Evolutionary conservation across 169 alveolate species (phyloP).

Genomic region (Cryptosporidium sp.): DNA sequence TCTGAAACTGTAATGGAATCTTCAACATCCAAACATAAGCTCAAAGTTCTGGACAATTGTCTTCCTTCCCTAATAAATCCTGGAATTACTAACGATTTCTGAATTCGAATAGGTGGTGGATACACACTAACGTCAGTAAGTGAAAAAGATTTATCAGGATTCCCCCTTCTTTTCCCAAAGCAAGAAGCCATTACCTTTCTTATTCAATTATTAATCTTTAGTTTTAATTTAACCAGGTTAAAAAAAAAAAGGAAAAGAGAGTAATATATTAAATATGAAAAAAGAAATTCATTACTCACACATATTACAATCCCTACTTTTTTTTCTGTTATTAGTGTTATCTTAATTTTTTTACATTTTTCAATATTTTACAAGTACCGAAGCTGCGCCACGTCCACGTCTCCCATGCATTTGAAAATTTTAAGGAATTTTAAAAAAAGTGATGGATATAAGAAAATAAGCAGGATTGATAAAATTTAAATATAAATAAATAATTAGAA

Average conservation of each 20-base stretch:
- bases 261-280: neutral
- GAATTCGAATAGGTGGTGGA: conserved; percentile 50
- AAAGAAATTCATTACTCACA: conserved; percentile 1
- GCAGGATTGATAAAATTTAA: neutral
- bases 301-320: neutral
- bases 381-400: neutral
- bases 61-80: conserved; percentile 62
- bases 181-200: conserved; percentile 21
- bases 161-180: conserved; percentile 1
- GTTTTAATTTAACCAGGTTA: neutral
- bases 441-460: neutral
- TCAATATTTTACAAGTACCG: conserved; percentile 18
- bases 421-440: neutral
- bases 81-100: conserved; percentile 51
- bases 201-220: neutral
- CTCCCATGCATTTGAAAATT: neutral
- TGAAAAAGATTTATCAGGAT: neutral
- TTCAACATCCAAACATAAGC: conserved; percentile 2
- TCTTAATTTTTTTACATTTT: neutral
- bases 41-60: conserved; percentile 55
- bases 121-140: neutral
- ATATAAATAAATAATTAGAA: neutral
- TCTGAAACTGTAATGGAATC: neutral
- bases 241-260: neutral
- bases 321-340: neutral